Conservation (phyloP, 805 yeast species). For the Kodamaea laetipori region DNA sequence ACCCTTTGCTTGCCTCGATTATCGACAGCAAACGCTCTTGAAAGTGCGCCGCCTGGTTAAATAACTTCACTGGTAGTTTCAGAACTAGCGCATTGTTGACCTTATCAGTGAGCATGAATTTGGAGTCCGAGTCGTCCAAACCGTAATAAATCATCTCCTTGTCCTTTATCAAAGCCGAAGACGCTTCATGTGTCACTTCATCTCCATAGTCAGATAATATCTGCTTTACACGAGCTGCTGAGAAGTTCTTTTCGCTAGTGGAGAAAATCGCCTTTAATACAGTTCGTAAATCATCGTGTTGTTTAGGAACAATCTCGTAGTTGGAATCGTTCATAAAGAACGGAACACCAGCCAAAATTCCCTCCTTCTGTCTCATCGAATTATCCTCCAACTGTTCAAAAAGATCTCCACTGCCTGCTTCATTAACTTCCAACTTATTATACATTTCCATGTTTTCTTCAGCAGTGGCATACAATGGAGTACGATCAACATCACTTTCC, state of each 20-base stretch:
- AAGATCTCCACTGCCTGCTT: conserved; percentile 18
- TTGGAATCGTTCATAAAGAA: conserved; percentile 39
- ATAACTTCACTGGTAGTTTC: conserved; percentile 39
- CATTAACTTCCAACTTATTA: conserved; percentile 38
- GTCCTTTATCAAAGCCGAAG: conserved; percentile 52
- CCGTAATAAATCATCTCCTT: conserved; percentile 56
- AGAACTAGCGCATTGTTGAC: conserved; percentile 42
- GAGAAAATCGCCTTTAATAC: conserved; percentile 59
- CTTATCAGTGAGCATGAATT: conserved; percentile 59
- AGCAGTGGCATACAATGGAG: conserved; percentile 42
- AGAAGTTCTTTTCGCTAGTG: conserved; percentile 51
- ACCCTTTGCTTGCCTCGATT: conserved; percentile 51
- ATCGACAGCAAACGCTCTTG: conserved; percentile 44
- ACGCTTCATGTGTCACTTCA: conserved; percentile 50
- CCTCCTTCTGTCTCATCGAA: conserved; percentile 75
- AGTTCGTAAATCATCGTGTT: conserved; percentile 40
- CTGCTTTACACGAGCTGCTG: conserved; percentile 46
- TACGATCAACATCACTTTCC: conserved; percentile 27
- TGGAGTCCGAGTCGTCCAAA: conserved; percentile 39
- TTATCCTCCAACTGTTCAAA: conserved; percentile 52
- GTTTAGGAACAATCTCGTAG: conserved; percentile 14
- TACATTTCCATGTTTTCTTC: conserved; percentile 52
- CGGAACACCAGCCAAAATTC: conserved; percentile 46
- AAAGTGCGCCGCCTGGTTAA: conserved; percentile 50
- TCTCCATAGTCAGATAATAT: conserved; percentile 51